Conservation (phyloP, 1,139 yeast genomes). For the Eremothecium coryli region DNA sequence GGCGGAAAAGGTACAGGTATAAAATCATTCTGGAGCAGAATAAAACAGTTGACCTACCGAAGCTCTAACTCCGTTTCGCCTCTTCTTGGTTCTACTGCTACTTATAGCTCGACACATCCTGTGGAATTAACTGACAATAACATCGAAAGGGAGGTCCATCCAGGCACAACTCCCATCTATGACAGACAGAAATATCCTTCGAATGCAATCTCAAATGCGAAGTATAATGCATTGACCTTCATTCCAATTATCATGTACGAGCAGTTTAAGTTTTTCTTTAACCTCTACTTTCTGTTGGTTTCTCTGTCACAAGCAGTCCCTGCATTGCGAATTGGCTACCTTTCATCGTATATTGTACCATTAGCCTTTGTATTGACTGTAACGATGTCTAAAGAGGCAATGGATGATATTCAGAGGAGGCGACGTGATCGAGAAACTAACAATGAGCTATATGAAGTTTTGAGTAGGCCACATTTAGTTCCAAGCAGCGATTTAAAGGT, state of each 20-base stretch:
- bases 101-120: constrained; percentile 13
- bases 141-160: constrained; percentile 35
- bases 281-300: constrained; percentile 80
- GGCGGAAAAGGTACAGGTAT: constrained; percentile 2
- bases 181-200: constrained; percentile 44
- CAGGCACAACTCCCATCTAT: constrained; percentile 33
- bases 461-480: constrained; percentile 42
- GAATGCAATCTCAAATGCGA: constrained; percentile 88
- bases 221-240: constrained; percentile 81
- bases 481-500: constrained; percentile 65
- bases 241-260: constrained; percentile 84
- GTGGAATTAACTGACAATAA: constrained; percentile 30
- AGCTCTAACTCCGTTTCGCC: background rate
- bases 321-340: constrained; percentile 80
- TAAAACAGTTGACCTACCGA: constrained; percentile 1
- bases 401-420: constrained; percentile 86
- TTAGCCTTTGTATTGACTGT: constrained; percentile 84
- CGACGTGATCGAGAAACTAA: constrained; percentile 87
- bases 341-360: constrained; percentile 89
- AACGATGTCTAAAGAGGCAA: constrained; percentile 92
- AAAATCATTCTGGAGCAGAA: constrained; percentile 6
- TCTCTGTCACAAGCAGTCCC: constrained; percentile 95
- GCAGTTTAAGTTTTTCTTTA: constrained; percentile 95
- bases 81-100: constrained; percentile 1
- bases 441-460: constrained; percentile 67